Percentiles rank a stretch among this genome's conserved stretches.
Conservation (phyloP, 768 basidiomycete species). For the Pseudohyphozyma bogoriensis region DNA sequence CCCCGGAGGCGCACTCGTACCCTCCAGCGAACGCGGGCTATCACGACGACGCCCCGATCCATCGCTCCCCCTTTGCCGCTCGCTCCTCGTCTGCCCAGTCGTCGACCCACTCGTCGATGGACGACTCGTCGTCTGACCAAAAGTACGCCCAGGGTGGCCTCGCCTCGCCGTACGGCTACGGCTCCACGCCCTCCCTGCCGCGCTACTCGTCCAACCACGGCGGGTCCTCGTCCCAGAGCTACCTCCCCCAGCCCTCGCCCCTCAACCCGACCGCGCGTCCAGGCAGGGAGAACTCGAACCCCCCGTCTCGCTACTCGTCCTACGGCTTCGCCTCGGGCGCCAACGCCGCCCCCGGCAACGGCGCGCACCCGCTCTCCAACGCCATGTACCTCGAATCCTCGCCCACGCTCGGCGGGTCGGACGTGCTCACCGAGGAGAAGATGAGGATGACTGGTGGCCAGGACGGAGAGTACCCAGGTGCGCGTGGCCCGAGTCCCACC, state of each 20-base stretch:
- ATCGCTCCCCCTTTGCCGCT: conserved; percentile 6
- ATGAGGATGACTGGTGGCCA: conserved; percentile 16
- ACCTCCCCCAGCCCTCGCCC: conserved; percentile 23
- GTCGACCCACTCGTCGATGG: conserved; percentile 2
- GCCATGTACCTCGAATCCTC: conserved; percentile 31
- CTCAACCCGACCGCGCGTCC: conserved; percentile 26
- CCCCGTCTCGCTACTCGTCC: conserved; percentile 19
- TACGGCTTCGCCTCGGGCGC: conserved; percentile 6
- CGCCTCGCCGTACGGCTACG: conserved; percentile 15
- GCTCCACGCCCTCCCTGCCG: conserved; percentile 21
- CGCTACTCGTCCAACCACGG: conserved; percentile 20
- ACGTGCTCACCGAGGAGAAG: conserved; percentile 27
- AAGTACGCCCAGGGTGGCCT: neutral
- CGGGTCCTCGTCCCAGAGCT: conserved; percentile 9
- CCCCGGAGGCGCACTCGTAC: neutral
- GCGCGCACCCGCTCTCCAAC: conserved; percentile 33
- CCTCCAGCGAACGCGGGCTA: neutral
- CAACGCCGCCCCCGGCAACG: neutral
- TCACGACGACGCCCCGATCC: neutral
- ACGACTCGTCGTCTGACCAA: neutral
- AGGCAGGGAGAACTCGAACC: conserved; percentile 5
- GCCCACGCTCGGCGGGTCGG: conserved; percentile 32
- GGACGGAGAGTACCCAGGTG: conserved; percentile 25
- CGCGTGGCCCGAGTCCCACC: conserved; percentile 1
- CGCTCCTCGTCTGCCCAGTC: conserved; percentile 18